These are phyloP conservation scores for Clavispora fructus DNA, from an alignment of 805 yeast species.

Conservation along the genomic window DNA sequence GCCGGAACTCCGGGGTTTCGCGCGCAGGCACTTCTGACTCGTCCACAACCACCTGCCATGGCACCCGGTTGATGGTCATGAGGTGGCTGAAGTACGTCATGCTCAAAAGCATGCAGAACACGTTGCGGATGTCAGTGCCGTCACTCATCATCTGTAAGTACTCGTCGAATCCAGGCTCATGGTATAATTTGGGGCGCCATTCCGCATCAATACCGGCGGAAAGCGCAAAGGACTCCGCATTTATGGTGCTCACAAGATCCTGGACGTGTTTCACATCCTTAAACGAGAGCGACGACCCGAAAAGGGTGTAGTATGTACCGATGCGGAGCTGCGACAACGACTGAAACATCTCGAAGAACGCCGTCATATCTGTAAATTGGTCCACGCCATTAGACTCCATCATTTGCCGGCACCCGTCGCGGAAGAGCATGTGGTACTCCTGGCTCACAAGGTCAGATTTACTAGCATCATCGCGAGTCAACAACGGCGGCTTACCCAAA, in stretches of 20 bases:
- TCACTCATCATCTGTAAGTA: not conserved
- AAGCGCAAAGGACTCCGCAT: conserved; percentile 24
- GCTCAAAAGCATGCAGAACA: conserved; percentile 18
- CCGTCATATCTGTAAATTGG: too few species aligned
- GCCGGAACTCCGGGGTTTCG: conserved; percentile 20
- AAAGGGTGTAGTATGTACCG: conserved; percentile 25
- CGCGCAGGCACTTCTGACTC: conserved; percentile 13
- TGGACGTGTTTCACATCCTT: conserved; percentile 17
- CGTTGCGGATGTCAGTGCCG: not conserved
- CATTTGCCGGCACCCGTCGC: not conserved
- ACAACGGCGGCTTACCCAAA: conserved; percentile 45
- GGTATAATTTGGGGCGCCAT: conserved; percentile 26
- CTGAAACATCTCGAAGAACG: not conserved
- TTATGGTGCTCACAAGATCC: conserved; percentile 20
- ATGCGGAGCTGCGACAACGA: conserved; percentile 24
- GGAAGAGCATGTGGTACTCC: not conserved
- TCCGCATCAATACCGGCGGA: conserved; percentile 14
- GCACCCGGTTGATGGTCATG: conserved; percentile 33
- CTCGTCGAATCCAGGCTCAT: conserved; percentile 26
- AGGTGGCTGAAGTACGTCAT: conserved; percentile 31
- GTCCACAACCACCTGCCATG: conserved; percentile 18
- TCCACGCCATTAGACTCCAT: too few species aligned
- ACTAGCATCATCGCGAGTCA: conserved; percentile 12
- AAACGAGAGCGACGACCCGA: conserved; percentile 24
- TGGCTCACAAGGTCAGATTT: not conserved